These are phyloP conservation scores for Neurospora sp. DNA, from an alignment of 495 filamentous ascomycete species.

Conservation along the genomic window DNA sequence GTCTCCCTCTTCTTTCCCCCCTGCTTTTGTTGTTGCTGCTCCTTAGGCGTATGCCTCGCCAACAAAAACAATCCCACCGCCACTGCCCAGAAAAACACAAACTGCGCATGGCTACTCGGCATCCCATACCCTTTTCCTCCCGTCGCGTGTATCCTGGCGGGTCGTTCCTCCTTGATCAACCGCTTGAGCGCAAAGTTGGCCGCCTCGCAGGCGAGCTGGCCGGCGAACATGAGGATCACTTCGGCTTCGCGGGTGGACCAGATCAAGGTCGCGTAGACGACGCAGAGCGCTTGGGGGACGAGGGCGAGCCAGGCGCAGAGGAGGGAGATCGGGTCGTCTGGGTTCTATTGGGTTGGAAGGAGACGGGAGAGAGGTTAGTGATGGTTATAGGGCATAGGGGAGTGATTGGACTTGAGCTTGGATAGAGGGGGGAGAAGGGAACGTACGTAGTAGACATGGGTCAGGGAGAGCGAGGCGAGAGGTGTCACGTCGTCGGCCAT, in stretches of 20 bases:
- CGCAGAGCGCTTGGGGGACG: conserved; percentile 78
- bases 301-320: conserved; percentile 89
- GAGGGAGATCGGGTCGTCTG: conserved; percentile 73
- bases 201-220: conserved; percentile 89
- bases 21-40: not conserved
- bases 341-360: conserved; percentile 67
- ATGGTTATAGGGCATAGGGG: conserved; percentile 5
- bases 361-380: conserved; percentile 4
- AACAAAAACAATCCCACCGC: conserved; percentile 75
- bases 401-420: not conserved
- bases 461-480: conserved; percentile 82
- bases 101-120: conserved; percentile 97
- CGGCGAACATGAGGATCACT: conserved; percentile 79
- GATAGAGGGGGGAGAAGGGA: not conserved
- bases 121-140: conserved; percentile 90
- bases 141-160: conserved; percentile 59
- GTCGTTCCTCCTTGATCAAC: conserved; percentile 83
- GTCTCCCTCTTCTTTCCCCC: not conserved
- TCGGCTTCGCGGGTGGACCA: conserved; percentile 88
- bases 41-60: conserved; percentile 55
- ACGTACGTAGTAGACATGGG: conserved; percentile 90
- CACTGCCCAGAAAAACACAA: conserved; percentile 79
- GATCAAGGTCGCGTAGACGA: conserved; percentile 80
- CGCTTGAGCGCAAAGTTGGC: conserved; percentile 86
- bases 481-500: conserved; percentile 55